Conservation (phyloP, 331 rosid genomes). For the Acacia pycnantha region DNA sequence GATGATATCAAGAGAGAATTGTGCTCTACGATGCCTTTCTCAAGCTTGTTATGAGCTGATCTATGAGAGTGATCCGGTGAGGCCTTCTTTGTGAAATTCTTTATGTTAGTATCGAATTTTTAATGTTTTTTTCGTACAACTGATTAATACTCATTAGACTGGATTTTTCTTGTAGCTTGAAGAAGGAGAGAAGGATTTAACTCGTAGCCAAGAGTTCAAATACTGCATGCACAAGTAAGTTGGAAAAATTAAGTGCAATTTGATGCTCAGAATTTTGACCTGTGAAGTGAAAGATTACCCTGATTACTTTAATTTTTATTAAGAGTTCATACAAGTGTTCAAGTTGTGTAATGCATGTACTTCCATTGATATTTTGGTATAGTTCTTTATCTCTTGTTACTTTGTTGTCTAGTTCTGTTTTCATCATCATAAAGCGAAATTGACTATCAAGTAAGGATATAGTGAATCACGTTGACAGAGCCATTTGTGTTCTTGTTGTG, state of each 20-base stretch:
- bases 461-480: background rate
- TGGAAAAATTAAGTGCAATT: background rate
- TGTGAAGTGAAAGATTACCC: background rate
- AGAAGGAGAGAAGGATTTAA: slow-evolving; percentile 90
- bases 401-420: background rate
- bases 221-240: slow-evolving; percentile 88
- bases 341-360: background rate
- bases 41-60: slow-evolving; percentile 73
- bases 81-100: slow-evolving; percentile 23
- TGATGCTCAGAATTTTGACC: slow-evolving; percentile 17
- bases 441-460: background rate
- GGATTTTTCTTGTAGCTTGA: slow-evolving; percentile 64
- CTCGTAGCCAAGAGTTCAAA: slow-evolving; percentile 76
- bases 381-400: background rate
- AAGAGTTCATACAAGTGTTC: background rate
- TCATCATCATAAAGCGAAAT: background rate
- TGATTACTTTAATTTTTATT: background rate
- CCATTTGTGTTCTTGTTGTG: background rate
- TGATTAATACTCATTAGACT: slow-evolving; percentile 12
- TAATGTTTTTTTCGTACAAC: background rate
- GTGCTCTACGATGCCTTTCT: slow-evolving; percentile 87
- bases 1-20: slow-evolving; percentile 70
- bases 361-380: background rate
- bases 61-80: slow-evolving; percentile 88
- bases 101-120: background rate